Base-by-base conservation (phyloP, 139 green algal species). In the Haematococcus sp. region DNA sequence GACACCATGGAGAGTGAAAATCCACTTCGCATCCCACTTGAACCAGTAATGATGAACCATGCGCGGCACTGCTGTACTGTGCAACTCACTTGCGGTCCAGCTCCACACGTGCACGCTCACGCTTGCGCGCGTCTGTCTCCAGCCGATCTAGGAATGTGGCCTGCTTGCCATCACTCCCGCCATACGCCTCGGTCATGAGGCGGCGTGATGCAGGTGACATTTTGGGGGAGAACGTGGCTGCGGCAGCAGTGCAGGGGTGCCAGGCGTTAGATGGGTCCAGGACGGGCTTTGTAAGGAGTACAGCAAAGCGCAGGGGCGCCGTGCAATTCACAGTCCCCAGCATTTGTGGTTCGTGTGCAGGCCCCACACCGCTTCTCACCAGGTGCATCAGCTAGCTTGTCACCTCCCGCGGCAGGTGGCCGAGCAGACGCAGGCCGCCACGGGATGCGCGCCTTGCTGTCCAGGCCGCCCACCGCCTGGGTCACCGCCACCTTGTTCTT, bases 71-170 rank as follows among this genome's bases (percentile, higher is more conserved):
- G 40, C 40, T 19, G 40, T 11, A 7, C 40, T 49, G 40, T 11
- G 11, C 40, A 49, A 70, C 74, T 34, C 51, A 67, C 30, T 58
- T 72, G 2, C 49, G n/a, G 2, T 52, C 54, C 16, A 58, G 43
- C 30, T 72, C 70, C 49, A 68, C 63, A 2, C 25, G 30, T 7
- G 63, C 69, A 25, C 32, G 34, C 74, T 88, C 35, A 4, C 86
- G 64, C 59, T 73, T 75, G n/a, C 64, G 71, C 22, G 81, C 27
- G 67, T 89, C 86, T 16, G 68, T 77, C 27, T 78, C 56, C 23
- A 91, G 81, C 34, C 86, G 75, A 15, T 88, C 79, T 60, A 91
- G 63, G 71, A 91, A 91, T 22, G 20, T 35, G 43, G 35, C 19
- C 30, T 61, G 63, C 31, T 33, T 31, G 16, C 11, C 76, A 19